Base-by-base conservation (phyloP, 2,329 filamentous ascomycete species). In the Gnomoniopsis smithogilvyi region DNA sequence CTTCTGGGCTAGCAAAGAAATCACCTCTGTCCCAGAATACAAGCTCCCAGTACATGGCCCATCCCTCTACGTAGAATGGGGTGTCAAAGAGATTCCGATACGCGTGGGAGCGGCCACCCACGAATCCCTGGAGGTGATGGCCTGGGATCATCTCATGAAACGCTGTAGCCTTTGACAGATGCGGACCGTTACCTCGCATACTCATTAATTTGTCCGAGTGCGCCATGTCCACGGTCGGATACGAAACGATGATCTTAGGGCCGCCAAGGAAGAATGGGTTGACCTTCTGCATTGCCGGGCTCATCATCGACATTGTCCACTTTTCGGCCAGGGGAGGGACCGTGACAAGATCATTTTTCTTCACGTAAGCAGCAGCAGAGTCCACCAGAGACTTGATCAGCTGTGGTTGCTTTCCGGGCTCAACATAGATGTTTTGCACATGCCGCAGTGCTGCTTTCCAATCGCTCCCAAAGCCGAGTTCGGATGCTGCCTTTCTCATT, bases 91-190 rank as follows among this genome's bases (percentile, higher is more conserved):
- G 64, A 21, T 68, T 67, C 6, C 83, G 76, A 67, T 86, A 81
- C 2, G 76, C 74, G 19, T 74, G 75, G 60, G 76, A 68, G 7
- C 83, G 75, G 15, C 72, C 68, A 17, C 75, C 77, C 65, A 80
- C 74, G 67, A 80, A 78, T 17, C 78, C 68, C 65, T 86, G 83
- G 30, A 85, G 71, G 54, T 82, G 76, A 62, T 85, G 82, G 1
- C 83, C 83, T 0, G 83, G 83, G 15, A 86, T 80, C 68, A 86
- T 78, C 68, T 86, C 83, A 66, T 86, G 83, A 64, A 86, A 86
- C 2, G 83, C 83, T 0, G 82, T 86, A 6, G 82, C 80, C 1
- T 80, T 77, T 4, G 81, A 73, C 67, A 85, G 84, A 65, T 83
- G 80, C 1, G 75, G 74, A 64, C 83, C 85, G 69, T 86, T 86